These are phyloP conservation scores for Collybia sordida DNA, from an alignment of 768 basidiomycete species.

Conservation along the genomic window DNA sequence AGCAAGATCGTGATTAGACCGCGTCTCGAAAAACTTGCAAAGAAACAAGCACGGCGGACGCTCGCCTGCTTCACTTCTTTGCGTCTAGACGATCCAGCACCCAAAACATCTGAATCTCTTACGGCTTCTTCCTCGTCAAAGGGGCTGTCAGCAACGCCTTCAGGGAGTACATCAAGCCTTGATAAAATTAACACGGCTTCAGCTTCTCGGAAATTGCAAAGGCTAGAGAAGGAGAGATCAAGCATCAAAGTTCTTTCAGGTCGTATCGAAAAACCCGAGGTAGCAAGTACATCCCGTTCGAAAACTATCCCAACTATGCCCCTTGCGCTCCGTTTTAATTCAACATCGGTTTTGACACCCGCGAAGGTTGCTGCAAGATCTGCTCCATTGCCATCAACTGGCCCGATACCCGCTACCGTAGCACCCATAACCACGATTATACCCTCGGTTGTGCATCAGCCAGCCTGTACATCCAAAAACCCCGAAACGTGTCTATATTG, in stretches of 20 bases:
- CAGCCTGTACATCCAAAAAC: slow-evolving; percentile 5
- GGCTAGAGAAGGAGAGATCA: not conserved
- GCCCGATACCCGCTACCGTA: not conserved
- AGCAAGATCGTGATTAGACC: slow-evolving; percentile 12
- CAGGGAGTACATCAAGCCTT: too few relatives aligned
- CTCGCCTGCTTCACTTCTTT: slow-evolving; percentile 9
- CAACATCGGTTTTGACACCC: too few relatives aligned
- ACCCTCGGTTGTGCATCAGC: not conserved
- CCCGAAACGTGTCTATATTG: slow-evolving; percentile 4
- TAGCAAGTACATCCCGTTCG: too few relatives aligned
- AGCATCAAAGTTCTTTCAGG: not conserved
- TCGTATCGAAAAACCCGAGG: slow-evolving; percentile 1
- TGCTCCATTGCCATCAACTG: not conserved
- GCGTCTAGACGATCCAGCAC: not conserved
- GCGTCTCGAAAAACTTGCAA: slow-evolving; percentile 6
- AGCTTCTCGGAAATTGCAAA: not conserved
- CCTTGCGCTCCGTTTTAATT: too few relatives aligned
- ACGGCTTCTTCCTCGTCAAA: not conserved
- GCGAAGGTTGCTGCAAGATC: not conserved
- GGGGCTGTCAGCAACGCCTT: too few relatives aligned
- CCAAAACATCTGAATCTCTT: not conserved
- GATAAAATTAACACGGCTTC: not conserved
- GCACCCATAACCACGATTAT: too few relatives aligned
- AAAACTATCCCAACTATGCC: too few relatives aligned
- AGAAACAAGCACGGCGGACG: slow-evolving; percentile 2